phyloP scores from a whole-genome alignment of 371 early-diverging fungal species.

The Mortierella sp. region DNA sequence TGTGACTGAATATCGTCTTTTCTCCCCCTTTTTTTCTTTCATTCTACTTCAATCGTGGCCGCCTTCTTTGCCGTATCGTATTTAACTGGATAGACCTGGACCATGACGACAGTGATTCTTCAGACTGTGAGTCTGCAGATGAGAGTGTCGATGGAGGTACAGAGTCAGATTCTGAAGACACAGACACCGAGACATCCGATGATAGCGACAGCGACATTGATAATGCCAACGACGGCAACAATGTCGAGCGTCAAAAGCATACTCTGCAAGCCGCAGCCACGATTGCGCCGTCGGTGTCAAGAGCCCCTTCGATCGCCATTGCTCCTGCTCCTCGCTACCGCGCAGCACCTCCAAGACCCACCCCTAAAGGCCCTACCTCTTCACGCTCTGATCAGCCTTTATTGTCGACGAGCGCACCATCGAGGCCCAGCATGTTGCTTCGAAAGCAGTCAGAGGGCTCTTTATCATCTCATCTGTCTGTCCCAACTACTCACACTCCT shows the following conservation, averaged over 20 bases:
- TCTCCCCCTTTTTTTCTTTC: slow-evolving; percentile 5
- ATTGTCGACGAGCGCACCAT: slow-evolving; percentile 31
- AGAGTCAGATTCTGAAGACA: slow-evolving; percentile 12
- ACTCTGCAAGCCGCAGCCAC: neutral
- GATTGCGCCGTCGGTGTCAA: neutral
- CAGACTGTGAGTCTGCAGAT: slow-evolving; percentile 35
- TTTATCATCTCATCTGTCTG: slow-evolving; percentile 17
- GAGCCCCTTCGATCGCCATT: slow-evolving; percentile 28
- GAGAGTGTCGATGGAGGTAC: neutral
- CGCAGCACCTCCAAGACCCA: slow-evolving; percentile 33
- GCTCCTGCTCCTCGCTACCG: slow-evolving; percentile 23
- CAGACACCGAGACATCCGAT: slow-evolving; percentile 26
- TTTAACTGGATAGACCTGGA: neutral
- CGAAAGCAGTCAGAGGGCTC: slow-evolving; percentile 41
- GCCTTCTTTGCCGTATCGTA: neutral
- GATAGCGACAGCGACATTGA: slow-evolving; percentile 3
- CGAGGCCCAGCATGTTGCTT: slow-evolving; percentile 15
- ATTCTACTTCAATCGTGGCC: neutral
- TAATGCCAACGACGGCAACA: neutral
- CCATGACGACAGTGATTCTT: slow-evolving; percentile 25
- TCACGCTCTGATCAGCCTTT: neutral
- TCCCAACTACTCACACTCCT: slow-evolving; percentile 12
- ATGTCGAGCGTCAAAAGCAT: neutral
- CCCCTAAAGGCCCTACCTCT: neutral
- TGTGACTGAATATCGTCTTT: slow-evolving; percentile 21